Conservation (phyloP, 345 rosid species). For the Zanthoxylum bungeanum region DNA sequence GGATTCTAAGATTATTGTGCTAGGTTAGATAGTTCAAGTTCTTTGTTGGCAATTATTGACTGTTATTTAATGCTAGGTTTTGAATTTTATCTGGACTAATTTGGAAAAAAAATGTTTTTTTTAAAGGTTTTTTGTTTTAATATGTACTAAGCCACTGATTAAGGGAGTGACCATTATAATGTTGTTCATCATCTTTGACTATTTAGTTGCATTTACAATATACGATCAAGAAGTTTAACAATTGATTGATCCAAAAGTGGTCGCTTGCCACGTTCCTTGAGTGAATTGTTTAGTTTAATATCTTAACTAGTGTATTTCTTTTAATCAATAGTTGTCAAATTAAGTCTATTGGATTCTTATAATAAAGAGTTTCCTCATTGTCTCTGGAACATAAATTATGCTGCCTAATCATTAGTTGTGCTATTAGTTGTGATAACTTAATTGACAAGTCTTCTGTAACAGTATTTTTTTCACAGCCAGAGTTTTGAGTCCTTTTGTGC, state of each 20-base stretch:
- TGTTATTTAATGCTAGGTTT: slow-evolving; percentile 14
- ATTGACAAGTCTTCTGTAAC: not conserved
- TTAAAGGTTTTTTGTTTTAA: not conserved
- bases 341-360: not conserved
- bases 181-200: not conserved
- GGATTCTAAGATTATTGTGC: slow-evolving; percentile 1
- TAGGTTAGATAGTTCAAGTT: slow-evolving; percentile 12
- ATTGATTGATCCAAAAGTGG: not conserved
- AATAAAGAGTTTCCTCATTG: not conserved
- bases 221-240: not conserved
- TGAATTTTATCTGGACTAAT: not conserved
- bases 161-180: not conserved
- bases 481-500: not conserved
- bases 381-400: not conserved
- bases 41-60: slow-evolving; percentile 4
- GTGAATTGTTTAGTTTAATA: not conserved
- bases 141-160: not conserved
- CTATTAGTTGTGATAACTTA: not conserved
- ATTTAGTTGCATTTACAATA: not conserved
- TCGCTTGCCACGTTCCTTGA: not conserved
- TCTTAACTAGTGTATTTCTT: not conserved
- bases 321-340: not conserved
- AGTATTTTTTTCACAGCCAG: not conserved
- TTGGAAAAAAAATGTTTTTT: not conserved
- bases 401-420: not conserved